phyloP scores from a whole-genome alignment of 2,329 filamentous ascomycete genomes.

The Colletotrichum simmondsii region DNA sequence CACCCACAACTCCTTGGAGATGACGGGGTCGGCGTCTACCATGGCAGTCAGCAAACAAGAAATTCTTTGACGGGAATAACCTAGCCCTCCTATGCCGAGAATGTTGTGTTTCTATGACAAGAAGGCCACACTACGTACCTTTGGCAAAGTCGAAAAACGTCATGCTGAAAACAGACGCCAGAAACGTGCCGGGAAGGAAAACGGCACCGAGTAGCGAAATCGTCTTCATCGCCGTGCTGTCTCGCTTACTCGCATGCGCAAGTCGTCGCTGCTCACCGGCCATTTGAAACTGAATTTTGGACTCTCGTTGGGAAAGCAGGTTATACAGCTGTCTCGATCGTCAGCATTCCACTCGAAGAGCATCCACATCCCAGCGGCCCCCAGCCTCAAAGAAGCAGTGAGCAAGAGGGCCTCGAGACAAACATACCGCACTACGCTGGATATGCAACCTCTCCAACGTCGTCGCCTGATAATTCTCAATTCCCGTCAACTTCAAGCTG shows the following conservation, averaged over 20 bases:
- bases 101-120: background rate
- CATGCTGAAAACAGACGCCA: conserved; percentile 74
- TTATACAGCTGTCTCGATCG: conserved; percentile 64
- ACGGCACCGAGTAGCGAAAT: conserved; percentile 72
- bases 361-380: background rate
- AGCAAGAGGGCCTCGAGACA: background rate
- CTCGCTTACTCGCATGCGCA: conserved; percentile 69
- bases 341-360: conserved; percentile 11
- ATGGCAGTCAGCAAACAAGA: conserved; percentile 1
- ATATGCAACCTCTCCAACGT: conserved; percentile 70
- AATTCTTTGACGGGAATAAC: background rate
- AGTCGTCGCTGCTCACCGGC: conserved; percentile 69
- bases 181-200: conserved; percentile 71
- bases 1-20: conserved; percentile 68
- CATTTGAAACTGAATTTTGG: conserved; percentile 72
- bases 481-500: conserved; percentile 67
- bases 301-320: conserved; percentile 73
- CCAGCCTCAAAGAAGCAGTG: background rate
- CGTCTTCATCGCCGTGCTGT: conserved; percentile 74
- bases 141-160: conserved; percentile 73
- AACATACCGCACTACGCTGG: conserved; percentile 68
- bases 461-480: conserved; percentile 72
- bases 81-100: background rate
- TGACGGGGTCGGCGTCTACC: conserved; percentile 49
- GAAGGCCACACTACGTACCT: conserved; percentile 44